phyloP scores from a whole-genome alignment of 352 stramenopile genomes.

The Pythium scleroteichum region DNA sequence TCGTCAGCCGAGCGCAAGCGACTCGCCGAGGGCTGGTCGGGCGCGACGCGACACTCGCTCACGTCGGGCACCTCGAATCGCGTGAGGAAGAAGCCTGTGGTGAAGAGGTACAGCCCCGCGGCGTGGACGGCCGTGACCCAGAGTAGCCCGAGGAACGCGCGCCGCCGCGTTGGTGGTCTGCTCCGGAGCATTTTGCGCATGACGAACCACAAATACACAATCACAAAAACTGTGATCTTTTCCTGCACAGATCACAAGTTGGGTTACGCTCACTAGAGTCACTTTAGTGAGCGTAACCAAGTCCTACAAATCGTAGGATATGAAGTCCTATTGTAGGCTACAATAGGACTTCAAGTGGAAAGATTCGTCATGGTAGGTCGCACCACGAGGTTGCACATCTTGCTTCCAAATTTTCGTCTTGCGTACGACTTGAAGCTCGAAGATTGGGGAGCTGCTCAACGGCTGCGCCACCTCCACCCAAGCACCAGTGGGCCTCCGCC shows the following conservation, averaged over 20 bases:
- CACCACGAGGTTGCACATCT: neutral
- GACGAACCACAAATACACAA: neutral
- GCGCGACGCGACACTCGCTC: constrained; percentile 50
- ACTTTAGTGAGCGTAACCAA: too few species aligned
- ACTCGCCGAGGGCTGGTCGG: constrained; percentile 7
- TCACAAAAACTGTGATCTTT: neutral
- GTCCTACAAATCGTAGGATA: too few species aligned
- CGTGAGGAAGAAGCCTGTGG: constrained; percentile 88
- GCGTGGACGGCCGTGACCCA: constrained; percentile 51
- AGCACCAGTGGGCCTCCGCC: neutral
- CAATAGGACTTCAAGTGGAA: neutral
- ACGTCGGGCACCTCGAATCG: constrained; percentile 80
- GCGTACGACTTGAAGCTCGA: neutral
- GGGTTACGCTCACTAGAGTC: too few species aligned
- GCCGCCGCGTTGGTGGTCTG: neutral
- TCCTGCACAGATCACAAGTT: too few species aligned
- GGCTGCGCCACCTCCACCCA: neutral
- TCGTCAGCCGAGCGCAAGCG: constrained; percentile 8
- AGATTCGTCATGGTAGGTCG: neutral
- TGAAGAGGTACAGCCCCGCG: constrained; percentile 79
- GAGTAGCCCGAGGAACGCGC: constrained; percentile 20
- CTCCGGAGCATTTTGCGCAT: neutral
- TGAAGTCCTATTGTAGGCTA: neutral
- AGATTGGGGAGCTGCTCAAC: neutral
- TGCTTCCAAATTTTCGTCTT: neutral